These are phyloP conservation scores for Tuber calosporum DNA, from an alignment of 495 filamentous ascomycete species.

Conservation along the genomic window DNA sequence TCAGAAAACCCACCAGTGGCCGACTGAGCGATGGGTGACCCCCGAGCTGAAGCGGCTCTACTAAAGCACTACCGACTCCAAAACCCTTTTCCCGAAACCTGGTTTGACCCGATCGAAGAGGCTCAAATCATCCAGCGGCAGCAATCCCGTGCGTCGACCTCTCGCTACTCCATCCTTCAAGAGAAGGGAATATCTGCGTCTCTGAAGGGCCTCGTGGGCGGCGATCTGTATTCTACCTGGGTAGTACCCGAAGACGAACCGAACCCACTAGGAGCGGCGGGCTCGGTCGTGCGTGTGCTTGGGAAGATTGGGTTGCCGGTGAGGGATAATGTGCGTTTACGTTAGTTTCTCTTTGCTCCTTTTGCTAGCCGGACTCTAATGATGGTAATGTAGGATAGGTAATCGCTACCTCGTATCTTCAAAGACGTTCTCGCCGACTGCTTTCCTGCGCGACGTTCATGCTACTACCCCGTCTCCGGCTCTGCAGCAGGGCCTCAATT, in stretches of 20 bases:
- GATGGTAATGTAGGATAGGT: conserved; percentile 46
- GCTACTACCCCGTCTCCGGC: conserved; percentile 69
- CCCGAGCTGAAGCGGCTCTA: conserved; percentile 56
- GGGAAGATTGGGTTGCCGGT: conserved; percentile 66
- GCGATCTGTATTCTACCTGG: conserved; percentile 25
- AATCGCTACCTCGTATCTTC: conserved; percentile 92
- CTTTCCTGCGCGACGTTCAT: conserved; percentile 89
- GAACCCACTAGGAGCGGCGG: conserved; percentile 73
- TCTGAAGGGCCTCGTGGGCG: conserved; percentile 30
- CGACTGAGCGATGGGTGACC: conserved; percentile 26
- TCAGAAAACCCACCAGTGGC: neutral
- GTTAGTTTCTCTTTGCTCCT: conserved; percentile 47
- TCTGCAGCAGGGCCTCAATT: conserved; percentile 69
- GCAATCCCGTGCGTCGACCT: conserved; percentile 38
- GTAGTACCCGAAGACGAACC: conserved; percentile 76
- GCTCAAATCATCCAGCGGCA: conserved; percentile 32
- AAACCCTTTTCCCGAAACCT: conserved; percentile 70
- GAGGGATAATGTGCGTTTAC: conserved; percentile 74
- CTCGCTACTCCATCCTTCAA: conserved; percentile 40
- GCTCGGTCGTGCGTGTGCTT: conserved; percentile 76
- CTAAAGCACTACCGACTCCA: conserved; percentile 84
- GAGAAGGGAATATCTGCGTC: conserved; percentile 37
- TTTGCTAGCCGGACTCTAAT: conserved; percentile 9
- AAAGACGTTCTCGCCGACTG: conserved; percentile 84
- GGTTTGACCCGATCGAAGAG: conserved; percentile 55